Base-by-base conservation (phyloP, 192 early-diverging fungal species). In the Mortierella alpina region DNA sequence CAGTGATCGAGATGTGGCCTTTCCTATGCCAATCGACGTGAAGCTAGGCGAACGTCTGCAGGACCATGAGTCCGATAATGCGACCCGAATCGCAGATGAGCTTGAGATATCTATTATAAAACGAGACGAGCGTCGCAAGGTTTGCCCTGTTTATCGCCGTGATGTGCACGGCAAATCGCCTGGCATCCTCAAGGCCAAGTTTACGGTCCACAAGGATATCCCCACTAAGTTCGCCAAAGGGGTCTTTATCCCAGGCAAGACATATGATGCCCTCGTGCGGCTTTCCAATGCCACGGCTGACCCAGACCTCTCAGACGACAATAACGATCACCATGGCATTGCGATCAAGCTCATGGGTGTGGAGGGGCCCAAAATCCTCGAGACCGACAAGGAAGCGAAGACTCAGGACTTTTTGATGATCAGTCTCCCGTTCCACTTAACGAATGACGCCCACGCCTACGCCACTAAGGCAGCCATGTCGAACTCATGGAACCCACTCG, bases 321-420 rank as follows among this genome's bases (percentile, higher is more conserved):
- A 56, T 14, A 22, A 39, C 2, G 76, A 79, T 60, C 50, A 52
- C 12, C 68, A 65, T 11, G 76, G 76, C 9, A 67, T 71, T 51
- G 76, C 76, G 14, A 66, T 79, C 63, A 79, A 79, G 64, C 20
- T 79, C 47, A 5, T 79, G 58, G 20, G 44, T 63, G 76, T 79
- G 15, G 45, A 41, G 0, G 76, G 76, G 11, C 42, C 46, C 1
- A 79, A 79, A 18, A 0, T 79, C 4, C 59, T 79, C 8, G 76
- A 79, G 69, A 49, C 69, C 0, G 76, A 79, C 53, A 61, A 67
- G 46, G 39, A 66, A 44, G 69, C 76, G 10, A 64, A 4, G 18
- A 79, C 76, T 5, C 76, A 79, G 44, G 76, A 79, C 39, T 79
- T 79, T 64, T 39, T 79, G 42, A 52, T 79, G 20, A 72, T 79